These are phyloP conservation scores for Aureoboletus auriporus DNA, from an alignment of 768 basidiomycete species.

Conservation along the genomic window DNA sequence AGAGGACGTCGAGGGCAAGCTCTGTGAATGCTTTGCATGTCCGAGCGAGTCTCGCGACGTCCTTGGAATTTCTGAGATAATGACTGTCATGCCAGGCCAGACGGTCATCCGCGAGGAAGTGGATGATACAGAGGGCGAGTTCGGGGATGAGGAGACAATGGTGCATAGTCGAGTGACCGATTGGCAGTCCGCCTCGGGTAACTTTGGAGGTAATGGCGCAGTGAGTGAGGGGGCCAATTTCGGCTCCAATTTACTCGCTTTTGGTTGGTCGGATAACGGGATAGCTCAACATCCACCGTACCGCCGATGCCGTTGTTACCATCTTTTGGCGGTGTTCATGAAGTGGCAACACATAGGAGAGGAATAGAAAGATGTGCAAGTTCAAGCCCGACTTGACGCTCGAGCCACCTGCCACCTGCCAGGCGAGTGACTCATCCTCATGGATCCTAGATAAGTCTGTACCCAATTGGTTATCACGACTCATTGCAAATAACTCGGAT, in stretches of 20 bases:
- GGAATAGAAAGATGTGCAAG: not conserved
- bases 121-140: conserved; percentile 22
- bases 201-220: no score
- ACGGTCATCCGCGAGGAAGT: conserved; percentile 21
- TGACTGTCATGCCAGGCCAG: conserved; percentile 11
- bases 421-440: no score
- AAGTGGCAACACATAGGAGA: not conserved
- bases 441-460: no score
- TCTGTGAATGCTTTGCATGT: conserved; percentile 28
- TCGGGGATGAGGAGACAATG: conserved; percentile 28
- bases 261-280: conserved; percentile 6
- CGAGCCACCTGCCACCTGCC: no score
- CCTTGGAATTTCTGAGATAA: conserved; percentile 16
- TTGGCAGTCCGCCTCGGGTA: not conserved
- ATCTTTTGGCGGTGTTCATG: not conserved
- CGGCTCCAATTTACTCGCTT: not conserved
- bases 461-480: no score
- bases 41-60: conserved; percentile 26
- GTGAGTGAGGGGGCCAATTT: not conserved
- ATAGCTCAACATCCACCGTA: not conserved
- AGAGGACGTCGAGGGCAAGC: conserved; percentile 29
- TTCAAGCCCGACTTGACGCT: no score
- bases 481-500: no score
- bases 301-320: not conserved
- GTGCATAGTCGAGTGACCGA: conserved; percentile 18